phyloP scores from a whole-genome alignment of 192 early-diverging fungal genomes.

The Backusella morwellensis region DNA sequence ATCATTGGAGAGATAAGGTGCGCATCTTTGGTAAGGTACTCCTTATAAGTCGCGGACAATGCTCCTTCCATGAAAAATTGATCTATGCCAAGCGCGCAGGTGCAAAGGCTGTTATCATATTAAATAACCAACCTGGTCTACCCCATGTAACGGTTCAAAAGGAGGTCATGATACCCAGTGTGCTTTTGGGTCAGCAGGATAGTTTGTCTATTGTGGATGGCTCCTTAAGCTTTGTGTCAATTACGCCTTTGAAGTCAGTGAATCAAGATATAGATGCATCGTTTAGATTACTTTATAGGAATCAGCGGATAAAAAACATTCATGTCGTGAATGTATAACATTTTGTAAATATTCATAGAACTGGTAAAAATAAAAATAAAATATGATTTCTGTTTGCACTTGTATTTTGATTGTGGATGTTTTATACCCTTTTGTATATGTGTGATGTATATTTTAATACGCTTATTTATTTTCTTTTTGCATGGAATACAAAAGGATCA shows the following conservation, averaged over 20 bases:
- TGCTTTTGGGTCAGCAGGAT: slow-evolving; percentile 10
- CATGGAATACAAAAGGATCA: background rate
- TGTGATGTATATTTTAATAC: background rate
- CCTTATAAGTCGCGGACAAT: slow-evolving; percentile 43
- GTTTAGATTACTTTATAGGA: background rate
- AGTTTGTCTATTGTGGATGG: background rate
- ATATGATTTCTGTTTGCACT: too few species aligned
- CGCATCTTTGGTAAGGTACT: slow-evolving; percentile 34
- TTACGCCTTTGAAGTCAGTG: background rate
- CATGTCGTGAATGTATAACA: background rate
- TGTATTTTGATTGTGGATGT: too few species aligned
- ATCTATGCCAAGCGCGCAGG: slow-evolving; percentile 43
- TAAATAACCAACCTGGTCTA: slow-evolving; percentile 27
- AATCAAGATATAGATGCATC: background rate
- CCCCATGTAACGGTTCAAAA: background rate
- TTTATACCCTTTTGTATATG: too few species aligned
- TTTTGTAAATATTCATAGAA: background rate
- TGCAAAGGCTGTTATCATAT: slow-evolving; percentile 40
- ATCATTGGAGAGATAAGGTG: slow-evolving; percentile 19
- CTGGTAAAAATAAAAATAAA: background rate
- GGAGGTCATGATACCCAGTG: background rate
- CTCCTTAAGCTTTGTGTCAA: background rate
- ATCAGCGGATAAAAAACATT: background rate
- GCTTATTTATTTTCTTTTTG: background rate
- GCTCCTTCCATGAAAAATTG: slow-evolving; percentile 44